Conservation (phyloP, 2,329 filamentous ascomycete species). For the Coniochaeta sp. region DNA sequence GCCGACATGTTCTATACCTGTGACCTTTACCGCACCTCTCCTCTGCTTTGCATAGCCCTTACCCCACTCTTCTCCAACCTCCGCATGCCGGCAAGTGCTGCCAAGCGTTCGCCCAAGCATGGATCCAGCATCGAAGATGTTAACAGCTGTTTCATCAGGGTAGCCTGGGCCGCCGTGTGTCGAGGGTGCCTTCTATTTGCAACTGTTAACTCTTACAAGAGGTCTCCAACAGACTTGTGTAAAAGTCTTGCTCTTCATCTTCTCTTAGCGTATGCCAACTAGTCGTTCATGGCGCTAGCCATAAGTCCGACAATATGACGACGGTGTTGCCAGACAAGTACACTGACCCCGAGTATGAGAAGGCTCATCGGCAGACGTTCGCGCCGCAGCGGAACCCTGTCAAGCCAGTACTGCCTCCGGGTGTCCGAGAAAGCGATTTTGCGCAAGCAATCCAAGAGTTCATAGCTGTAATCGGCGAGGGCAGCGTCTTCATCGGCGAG, state of each 20-base stretch:
- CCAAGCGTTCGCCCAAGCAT: background rate
- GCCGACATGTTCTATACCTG: background rate
- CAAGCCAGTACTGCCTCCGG: conserved; percentile 29
- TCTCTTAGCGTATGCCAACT: background rate
- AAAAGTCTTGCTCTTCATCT: background rate
- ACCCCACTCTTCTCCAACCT: background rate
- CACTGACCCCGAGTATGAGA: conserved; percentile 30
- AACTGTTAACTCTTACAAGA: too few species aligned
- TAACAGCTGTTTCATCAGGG: background rate
- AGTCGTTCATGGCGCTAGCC: background rate
- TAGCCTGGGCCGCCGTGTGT: background rate
- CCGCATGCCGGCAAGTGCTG: background rate
- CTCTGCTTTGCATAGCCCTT: background rate
- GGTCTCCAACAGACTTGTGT: too few species aligned
- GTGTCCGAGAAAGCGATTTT: conserved; percentile 27
- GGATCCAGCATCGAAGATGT: background rate
- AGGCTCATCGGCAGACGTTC: conserved; percentile 31
- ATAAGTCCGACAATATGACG: conserved; percentile 5
- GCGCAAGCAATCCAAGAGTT: conserved; percentile 26
- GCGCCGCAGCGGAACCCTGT: conserved; percentile 28
- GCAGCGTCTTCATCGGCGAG: conserved; percentile 29
- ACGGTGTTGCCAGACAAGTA: conserved; percentile 20
- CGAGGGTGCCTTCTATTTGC: too few species aligned
- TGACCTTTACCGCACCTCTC: background rate
- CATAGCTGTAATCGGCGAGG: conserved; percentile 24